phyloP scores from a whole-genome alignment of 192 early-diverging fungal genomes.

The Linderina pennispora region DNA sequence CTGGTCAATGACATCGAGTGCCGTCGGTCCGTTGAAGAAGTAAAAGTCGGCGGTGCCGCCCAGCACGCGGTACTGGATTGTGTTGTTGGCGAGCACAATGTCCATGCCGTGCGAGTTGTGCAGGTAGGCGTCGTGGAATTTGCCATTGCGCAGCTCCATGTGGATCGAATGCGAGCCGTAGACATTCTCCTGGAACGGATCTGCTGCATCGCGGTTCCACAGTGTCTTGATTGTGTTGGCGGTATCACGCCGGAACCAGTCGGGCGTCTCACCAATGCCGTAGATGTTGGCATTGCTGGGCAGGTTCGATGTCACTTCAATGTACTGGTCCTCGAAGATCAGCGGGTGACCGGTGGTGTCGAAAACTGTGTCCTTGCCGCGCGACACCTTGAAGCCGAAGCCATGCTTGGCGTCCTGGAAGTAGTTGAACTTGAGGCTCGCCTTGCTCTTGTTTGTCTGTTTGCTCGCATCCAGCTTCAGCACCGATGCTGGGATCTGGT shows the following conservation, averaged over 20 bases:
- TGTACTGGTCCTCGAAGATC: conserved; percentile 61
- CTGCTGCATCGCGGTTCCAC: conserved; percentile 43
- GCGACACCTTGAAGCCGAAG: conserved; percentile 31
- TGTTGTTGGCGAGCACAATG: conserved; percentile 40
- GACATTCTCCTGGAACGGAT: conserved; percentile 47
- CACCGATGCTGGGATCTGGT: conserved; percentile 37
- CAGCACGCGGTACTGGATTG: conserved; percentile 57
- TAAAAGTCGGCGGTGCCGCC: conserved; percentile 63
- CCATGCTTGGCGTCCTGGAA: conserved; percentile 8
- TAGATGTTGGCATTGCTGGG: conserved; percentile 60
- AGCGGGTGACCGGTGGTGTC: conserved; percentile 37
- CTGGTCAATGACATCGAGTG: conserved; percentile 37
- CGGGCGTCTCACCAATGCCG: conserved; percentile 58
- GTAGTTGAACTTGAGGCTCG: conserved; percentile 8
- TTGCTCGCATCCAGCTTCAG: conserved; percentile 13
- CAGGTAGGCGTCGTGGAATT: conserved; percentile 51
- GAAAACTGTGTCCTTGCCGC: conserved; percentile 20
- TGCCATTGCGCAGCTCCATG: conserved; percentile 53
- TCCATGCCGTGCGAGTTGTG: conserved; percentile 68
- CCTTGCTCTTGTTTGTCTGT: conserved; percentile 1
- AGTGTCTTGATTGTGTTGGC: conserved; percentile 33
- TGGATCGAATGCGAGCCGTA: conserved; percentile 65
- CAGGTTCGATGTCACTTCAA: conserved; percentile 55
- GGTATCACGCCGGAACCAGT: conserved; percentile 49
- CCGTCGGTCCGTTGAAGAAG: conserved; percentile 52